Conservation (phyloP, 106 monocot species). For the Cymbidium sinense region DNA sequence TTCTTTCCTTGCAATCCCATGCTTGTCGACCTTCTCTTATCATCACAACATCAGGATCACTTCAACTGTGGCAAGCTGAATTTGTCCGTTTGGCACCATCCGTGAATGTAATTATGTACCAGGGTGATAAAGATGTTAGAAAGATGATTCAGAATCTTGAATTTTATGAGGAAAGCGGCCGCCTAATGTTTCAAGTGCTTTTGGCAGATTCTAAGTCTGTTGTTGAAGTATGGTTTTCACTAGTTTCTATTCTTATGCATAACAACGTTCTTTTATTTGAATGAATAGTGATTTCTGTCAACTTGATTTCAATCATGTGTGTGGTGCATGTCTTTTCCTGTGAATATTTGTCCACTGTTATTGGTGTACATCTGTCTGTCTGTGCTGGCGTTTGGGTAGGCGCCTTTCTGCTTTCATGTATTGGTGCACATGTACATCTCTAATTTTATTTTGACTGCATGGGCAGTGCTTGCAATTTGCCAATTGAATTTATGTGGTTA, state of each 20-base stretch:
- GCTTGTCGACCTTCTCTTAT: constrained; percentile 49
- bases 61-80: constrained; percentile 51
- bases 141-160: constrained; percentile 45
- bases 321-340: background rate
- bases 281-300: background rate
- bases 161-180: constrained; percentile 56
- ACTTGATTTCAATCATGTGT: background rate
- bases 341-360: background rate
- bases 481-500: background rate
- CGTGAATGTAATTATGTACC: constrained; percentile 48
- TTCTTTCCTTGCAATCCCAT: constrained; percentile 29
- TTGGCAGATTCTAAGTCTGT: constrained; percentile 51
- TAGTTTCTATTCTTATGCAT: background rate
- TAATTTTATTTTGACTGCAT: background rate
- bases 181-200: constrained; percentile 65
- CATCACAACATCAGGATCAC: constrained; percentile 29
- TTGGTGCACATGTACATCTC: background rate
- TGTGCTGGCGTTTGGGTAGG: background rate
- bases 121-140: constrained; percentile 38
- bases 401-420: background rate
- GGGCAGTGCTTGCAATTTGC: background rate
- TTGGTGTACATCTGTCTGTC: background rate
- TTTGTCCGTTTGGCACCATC: constrained; percentile 46
- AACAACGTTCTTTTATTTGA: background rate
- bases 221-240: constrained; percentile 45